Evolutionary conservation across 345 rosid species (phyloP).

Genomic region (Passiflora organensis): DNA sequence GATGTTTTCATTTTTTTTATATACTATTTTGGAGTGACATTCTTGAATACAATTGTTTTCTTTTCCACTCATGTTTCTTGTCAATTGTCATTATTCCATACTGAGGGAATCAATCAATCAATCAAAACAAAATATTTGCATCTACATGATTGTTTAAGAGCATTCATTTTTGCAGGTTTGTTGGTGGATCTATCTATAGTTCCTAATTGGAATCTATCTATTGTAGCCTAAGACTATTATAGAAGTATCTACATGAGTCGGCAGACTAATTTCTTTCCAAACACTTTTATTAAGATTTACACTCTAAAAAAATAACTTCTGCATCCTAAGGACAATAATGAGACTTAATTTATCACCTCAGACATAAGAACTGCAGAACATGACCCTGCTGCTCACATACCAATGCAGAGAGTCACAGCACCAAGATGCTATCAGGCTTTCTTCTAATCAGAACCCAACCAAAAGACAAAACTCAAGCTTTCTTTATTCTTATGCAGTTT

Average conservation of each 20-base stretch:
- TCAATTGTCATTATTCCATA: slow-evolving; percentile 19
- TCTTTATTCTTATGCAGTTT: background rate
- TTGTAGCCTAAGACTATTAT: no score
- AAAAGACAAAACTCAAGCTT: background rate
- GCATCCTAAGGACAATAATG: slow-evolving; percentile 7
- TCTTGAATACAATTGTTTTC: background rate
- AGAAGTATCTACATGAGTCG: no score
- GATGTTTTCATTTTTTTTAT: no score
- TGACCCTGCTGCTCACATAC: slow-evolving; percentile 1
- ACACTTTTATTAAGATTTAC: no score
- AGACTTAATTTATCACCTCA: background rate
- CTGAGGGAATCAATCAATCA: slow-evolving; percentile 9
- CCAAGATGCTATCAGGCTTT: background rate
- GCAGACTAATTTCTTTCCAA: no score
- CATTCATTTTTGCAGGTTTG: slow-evolving; percentile 2
- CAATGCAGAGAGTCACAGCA: background rate
- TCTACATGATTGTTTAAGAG: background rate
- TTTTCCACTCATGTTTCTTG: background rate
- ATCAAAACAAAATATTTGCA: background rate
- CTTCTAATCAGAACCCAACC: background rate
- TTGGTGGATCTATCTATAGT: no score
- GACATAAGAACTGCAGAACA: slow-evolving; percentile 9
- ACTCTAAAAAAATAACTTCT: no score
- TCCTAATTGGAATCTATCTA: background rate
- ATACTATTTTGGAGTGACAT: no score